These are phyloP conservation scores for Phytophthora europaea DNA, from an alignment of 352 stramenopile species.

Conservation along the genomic window DNA sequence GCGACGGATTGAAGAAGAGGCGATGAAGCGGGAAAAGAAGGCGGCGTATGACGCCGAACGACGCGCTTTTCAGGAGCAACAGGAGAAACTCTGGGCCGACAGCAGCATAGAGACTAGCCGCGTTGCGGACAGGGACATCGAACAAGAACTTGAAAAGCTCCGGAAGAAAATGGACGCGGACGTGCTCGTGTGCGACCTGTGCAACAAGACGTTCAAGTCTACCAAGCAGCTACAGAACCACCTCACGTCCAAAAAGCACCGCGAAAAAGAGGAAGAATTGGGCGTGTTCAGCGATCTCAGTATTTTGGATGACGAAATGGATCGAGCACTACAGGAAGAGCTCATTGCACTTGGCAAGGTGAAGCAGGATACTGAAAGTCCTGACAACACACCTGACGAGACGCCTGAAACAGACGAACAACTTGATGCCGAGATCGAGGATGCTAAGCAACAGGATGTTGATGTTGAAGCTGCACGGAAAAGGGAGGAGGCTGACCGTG, in stretches of 20 bases:
- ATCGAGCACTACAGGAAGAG: conserved; percentile 65
- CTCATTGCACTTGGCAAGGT: conserved; percentile 54
- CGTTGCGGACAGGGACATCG: conserved; percentile 64
- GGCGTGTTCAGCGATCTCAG: conserved; percentile 68
- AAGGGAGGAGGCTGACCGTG: conserved; percentile 52
- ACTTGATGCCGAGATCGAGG: conserved; percentile 9
- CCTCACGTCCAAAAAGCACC: conserved; percentile 84
- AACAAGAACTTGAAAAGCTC: conserved; percentile 71
- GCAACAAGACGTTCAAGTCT: conserved; percentile 88
- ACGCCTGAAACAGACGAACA: conserved; percentile 18
- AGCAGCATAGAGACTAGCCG: conserved; percentile 54
- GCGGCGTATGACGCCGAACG: conserved; percentile 66
- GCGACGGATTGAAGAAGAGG: conserved; percentile 58
- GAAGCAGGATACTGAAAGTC: conserved; percentile 12
- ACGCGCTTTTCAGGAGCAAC: conserved; percentile 77
- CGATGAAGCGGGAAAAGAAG: conserved; percentile 66
- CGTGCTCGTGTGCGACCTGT: conserved; percentile 80
- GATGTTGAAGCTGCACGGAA: conserved; percentile 46
- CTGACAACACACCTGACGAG: not conserved
- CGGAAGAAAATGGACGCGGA: conserved; percentile 78
- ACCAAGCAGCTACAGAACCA: conserved; percentile 87
- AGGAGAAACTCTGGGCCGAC: conserved; percentile 66
- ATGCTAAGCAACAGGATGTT: conserved; percentile 40
- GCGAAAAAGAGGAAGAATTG: conserved; percentile 78
- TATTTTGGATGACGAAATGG: conserved; percentile 71